phyloP scores from a whole-genome alignment of 208 protist species.

The Crithidia bombi region DNA sequence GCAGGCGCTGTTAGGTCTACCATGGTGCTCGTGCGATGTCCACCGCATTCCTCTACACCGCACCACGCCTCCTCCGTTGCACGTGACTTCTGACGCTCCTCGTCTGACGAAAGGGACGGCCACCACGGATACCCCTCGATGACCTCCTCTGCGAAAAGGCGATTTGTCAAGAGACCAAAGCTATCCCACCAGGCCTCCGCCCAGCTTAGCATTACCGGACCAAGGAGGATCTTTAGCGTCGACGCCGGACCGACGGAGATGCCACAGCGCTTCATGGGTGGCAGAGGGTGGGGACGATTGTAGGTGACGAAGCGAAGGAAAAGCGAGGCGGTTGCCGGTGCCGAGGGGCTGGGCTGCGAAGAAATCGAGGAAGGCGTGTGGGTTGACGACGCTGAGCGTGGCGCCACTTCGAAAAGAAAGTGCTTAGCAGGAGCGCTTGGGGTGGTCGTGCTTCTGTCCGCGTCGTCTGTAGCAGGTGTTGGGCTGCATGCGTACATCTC shows the following conservation, averaged over 20 bases:
- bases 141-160: slow-evolving; percentile 27
- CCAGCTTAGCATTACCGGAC: slow-evolving; percentile 23
- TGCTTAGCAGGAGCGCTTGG: not conserved
- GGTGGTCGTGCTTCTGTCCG: not conserved
- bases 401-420: slow-evolving; percentile 7
- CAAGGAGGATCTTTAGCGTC: slow-evolving; percentile 4
- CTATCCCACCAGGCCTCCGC: slow-evolving; percentile 36
- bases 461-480: not conserved
- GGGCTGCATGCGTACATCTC: slow-evolving; percentile 4
- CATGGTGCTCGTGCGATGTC: not conserved
- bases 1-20: not conserved
- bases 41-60: not conserved
- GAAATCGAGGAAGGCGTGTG: not conserved
- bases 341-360: no score
- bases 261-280: slow-evolving; percentile 10
- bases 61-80: not conserved
- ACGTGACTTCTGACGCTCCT: not conserved
- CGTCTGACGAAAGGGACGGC: not conserved
- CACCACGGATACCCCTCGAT: slow-evolving; percentile 32
- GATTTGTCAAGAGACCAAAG: slow-evolving; percentile 25
- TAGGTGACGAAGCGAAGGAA: slow-evolving; percentile 19
- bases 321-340: not conserved
- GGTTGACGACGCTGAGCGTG: not conserved
- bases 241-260: slow-evolving; percentile 13
- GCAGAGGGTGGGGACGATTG: slow-evolving; percentile 24